Conservation (phyloP, 2,329 filamentous ascomycete genomes). For the Phaeosphaeria sp. region DNA sequence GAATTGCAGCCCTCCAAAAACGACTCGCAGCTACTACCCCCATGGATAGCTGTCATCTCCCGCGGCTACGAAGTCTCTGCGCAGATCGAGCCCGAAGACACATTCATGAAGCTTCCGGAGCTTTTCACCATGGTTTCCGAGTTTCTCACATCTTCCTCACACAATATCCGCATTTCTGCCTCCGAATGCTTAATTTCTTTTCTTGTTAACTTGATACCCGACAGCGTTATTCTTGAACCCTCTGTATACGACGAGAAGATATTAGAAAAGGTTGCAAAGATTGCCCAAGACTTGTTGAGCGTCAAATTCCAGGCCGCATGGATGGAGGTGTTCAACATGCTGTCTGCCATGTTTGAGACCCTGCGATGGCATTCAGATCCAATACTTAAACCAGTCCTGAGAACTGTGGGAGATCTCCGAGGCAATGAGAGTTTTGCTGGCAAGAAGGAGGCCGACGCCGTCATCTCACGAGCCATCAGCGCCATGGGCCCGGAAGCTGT, state of each 20-base stretch:
- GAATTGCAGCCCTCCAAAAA: slow-evolving; percentile 91
- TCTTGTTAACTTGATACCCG: slow-evolving; percentile 85
- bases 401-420: slow-evolving; percentile 83
- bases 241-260: slow-evolving; percentile 93
- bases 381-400: slow-evolving; percentile 76
- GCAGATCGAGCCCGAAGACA: slow-evolving; percentile 86
- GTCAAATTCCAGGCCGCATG: slow-evolving; percentile 94
- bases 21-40: slow-evolving; percentile 91
- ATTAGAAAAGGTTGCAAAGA: slow-evolving; percentile 78
- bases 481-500: slow-evolving; percentile 90
- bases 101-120: slow-evolving; percentile 86
- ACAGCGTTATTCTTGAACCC: slow-evolving; percentile 81
- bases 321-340: slow-evolving; percentile 91
- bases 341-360: slow-evolving; percentile 85
- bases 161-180: slow-evolving; percentile 92
- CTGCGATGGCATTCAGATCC: slow-evolving; percentile 85
- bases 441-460: slow-evolving; percentile 92
- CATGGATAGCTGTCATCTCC: slow-evolving; percentile 95
- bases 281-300: slow-evolving; percentile 76
- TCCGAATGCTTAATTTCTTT: slow-evolving; percentile 96
- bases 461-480: slow-evolving; percentile 84
- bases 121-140: slow-evolving; percentile 80
- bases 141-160: slow-evolving; percentile 85
- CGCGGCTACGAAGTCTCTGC: slow-evolving; percentile 93
- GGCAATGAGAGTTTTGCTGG: slow-evolving; percentile 86